Conservation (phyloP, 106 monocot species). For the Hemerocallis citrina region DNA sequence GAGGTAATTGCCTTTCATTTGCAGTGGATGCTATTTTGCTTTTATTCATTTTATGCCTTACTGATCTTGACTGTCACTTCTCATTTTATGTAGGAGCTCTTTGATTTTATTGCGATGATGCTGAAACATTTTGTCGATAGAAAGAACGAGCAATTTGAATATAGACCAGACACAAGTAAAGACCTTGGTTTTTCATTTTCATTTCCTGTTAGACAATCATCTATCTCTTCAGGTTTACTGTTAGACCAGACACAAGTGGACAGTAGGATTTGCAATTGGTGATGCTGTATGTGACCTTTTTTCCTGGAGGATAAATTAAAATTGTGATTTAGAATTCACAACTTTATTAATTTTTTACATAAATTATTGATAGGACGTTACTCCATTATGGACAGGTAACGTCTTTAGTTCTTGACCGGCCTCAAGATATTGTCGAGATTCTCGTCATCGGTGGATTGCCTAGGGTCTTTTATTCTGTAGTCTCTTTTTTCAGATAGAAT, state of each 20-base stretch:
- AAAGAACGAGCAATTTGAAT: conserved; percentile 9
- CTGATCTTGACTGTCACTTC: not conserved
- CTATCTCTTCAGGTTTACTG: conserved; percentile 72
- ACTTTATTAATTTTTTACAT: no score
- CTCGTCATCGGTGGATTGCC: no score
- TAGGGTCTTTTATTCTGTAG: no score
- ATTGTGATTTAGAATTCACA: no score
- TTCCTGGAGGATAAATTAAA: not conserved
- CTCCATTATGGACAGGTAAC: no score
- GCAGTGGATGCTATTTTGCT: not conserved
- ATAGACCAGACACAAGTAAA: conserved; percentile 16
- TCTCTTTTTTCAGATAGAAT: no score
- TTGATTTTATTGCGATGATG: conserved; percentile 49
- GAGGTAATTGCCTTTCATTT: conserved; percentile 31
- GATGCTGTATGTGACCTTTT: conserved; percentile 42
- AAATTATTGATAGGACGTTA: no score
- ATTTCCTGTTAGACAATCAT: conserved; percentile 69
- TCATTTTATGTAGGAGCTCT: conserved; percentile 36
- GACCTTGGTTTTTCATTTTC: conserved; percentile 81
- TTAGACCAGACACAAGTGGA: conserved; percentile 86
- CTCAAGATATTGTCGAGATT: no score
- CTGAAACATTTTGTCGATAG: conserved; percentile 43
- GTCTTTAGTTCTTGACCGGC: no score
- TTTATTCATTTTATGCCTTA: not conserved
- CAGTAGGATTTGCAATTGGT: conserved; percentile 65